Base-by-base conservation (phyloP, 192 early-diverging fungal genomes). In the Gorgonomyces haynaldii region DNA sequence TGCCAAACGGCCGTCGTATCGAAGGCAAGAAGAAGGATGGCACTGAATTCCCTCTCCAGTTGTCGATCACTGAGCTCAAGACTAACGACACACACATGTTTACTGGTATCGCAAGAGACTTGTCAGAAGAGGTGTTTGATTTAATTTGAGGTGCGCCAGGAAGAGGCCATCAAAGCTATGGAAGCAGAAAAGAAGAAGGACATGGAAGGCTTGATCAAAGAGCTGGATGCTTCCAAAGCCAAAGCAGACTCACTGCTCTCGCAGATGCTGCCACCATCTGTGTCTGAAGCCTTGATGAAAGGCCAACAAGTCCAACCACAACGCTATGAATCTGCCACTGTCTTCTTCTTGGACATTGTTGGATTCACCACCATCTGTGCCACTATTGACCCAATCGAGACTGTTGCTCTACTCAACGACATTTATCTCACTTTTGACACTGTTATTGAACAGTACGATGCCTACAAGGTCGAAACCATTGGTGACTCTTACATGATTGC, bases 391-490 rank as follows among this genome's bases (percentile, higher is more conserved):
- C 62, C 66, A 19, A 55, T 61, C 13, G 51, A 69, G 22, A 55
- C 52, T 15, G 66, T 69, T 12, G 53, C 31, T 12, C 36, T 69
- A 12, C 49, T 69, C 24, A 69, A 69, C 50, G 21, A 42, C 30
- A 39, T 69, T 31, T 69, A 69, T 32, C 17, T 42, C 25, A 48
- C 35, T 9, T 57, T 69, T 45, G 66, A 69, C 46, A 48, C 49
- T 21, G 62, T 61, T 9, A 61, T 65, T 45, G 40, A 25, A 27
- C 43, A 52, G 38, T 57, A 63, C 30, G 55, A 61, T n/a, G 59
- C 50, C 6, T 69, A 69, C 57, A 69, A 69, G 42, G 62, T 69
- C 26, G 66, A 69, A 44, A 69, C 66, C 0, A 52, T 69, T 24
- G 62, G 62, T 20, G 65, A 67, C 45, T 42, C 40, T 13, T 67